Percentiles rank a stretch among this genome's conserved stretches.
phyloP scores from a whole-genome alignment of 306 rosid species.

The Morella rubra region DNA sequence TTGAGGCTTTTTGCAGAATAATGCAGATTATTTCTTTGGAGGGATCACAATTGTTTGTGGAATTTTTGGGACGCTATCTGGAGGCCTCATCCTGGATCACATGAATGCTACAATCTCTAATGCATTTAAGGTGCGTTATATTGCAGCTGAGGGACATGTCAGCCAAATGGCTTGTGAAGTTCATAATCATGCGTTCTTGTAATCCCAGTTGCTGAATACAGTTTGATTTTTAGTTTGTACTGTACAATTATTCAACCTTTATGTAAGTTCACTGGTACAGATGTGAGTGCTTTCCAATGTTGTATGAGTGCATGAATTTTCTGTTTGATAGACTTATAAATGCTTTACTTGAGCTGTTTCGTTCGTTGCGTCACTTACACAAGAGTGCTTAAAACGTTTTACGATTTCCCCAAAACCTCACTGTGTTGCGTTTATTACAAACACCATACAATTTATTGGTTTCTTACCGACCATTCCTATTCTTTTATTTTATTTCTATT shows the following conservation, averaged over 20 bases:
- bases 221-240: not conserved
- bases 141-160: slow-evolving; percentile 14
- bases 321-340: not conserved
- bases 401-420: not conserved
- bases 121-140: slow-evolving; percentile 71
- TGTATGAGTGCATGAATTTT: not conserved
- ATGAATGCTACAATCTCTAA: slow-evolving; percentile 73
- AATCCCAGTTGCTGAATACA: not conserved
- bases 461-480: not conserved
- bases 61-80: slow-evolving; percentile 74
- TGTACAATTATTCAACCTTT: not conserved
- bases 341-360: not conserved
- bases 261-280: not conserved
- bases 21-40: slow-evolving; percentile 88
- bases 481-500: not conserved
- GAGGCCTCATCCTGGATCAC: slow-evolving; percentile 84
- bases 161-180: not conserved
- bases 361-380: not conserved
- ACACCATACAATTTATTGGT: not conserved
- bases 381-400: not conserved
- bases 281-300: not conserved
- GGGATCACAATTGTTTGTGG: slow-evolving; percentile 83
- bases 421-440: not conserved
- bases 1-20: slow-evolving; percentile 45
- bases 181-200: not conserved